These are phyloP conservation scores for Hyphodiscus hymeniophilus DNA, from an alignment of 495 filamentous ascomycete genomes.

Conservation along the genomic window DNA sequence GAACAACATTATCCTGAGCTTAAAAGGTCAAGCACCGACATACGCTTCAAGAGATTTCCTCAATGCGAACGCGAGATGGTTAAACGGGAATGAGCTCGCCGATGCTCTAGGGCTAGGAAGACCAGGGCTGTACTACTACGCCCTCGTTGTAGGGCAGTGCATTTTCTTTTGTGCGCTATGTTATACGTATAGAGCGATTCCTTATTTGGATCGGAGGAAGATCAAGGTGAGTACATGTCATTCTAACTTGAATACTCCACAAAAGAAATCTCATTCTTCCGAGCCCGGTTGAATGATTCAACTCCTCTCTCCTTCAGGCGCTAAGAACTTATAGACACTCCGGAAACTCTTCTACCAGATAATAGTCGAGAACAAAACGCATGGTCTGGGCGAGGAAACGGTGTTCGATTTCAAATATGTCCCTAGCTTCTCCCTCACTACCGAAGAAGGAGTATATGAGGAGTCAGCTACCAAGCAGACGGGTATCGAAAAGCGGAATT, in stretches of 20 bases:
- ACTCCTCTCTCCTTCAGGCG: too few relatives aligned
- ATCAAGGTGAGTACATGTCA: constrained; percentile 34
- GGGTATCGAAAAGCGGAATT: constrained; percentile 19
- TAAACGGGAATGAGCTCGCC: constrained; percentile 57
- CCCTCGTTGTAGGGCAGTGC: constrained; percentile 59
- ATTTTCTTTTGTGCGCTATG: constrained; percentile 49
- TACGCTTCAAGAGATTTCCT: constrained; percentile 56
- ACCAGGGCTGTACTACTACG: constrained; percentile 46
- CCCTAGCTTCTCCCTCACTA: constrained; percentile 12
- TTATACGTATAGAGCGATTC: constrained; percentile 47
- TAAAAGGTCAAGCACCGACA: constrained; percentile 53
- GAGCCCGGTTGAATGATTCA: too few relatives aligned
- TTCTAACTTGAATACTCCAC: too few relatives aligned
- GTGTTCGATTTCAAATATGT: constrained; percentile 23
- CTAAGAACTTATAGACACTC: constrained; percentile 15
- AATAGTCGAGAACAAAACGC: constrained; percentile 14
- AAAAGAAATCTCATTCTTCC: too few relatives aligned
- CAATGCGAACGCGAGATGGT: constrained; percentile 55
- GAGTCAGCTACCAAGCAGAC: neutral
- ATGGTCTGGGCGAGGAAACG: constrained; percentile 18
- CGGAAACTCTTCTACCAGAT: constrained; percentile 10
- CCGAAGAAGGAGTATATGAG: constrained; percentile 10
- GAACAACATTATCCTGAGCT: constrained; percentile 63
- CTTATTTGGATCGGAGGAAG: constrained; percentile 48
- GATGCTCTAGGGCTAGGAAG: constrained; percentile 52